Evolutionary conservation across 495 filamentous ascomycete genomes (phyloP), one percentile per base, ranked within the genome.

Genomic region (Penicillium bovifimosum): DNA sequence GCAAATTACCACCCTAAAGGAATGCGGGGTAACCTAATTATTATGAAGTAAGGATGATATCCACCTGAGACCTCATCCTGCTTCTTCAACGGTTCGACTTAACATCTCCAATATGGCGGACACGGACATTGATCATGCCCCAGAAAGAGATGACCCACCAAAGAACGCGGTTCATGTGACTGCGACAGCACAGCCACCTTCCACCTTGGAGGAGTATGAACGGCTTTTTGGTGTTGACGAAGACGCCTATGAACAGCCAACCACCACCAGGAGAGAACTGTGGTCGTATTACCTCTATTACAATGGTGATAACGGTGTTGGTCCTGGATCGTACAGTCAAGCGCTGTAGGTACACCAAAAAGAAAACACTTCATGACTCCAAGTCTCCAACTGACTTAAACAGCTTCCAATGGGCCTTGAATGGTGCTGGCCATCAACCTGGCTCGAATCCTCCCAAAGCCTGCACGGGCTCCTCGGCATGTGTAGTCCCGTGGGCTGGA

Each of bases 261-360:
- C 72, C 9, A 78, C 75, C 13, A 75, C 70, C 0, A 60, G 72
- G 24, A 73, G 61, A 48, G 75, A 78, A 47, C 57, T 78, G 1
- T 78, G 74, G 75, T 69, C 73, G 2, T 78, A 78, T 47, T 78
- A 78, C 53, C 71, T 78, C 11, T 74, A 76, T 44, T 71, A 72
- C 42, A 71, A 78, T 43, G 75, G 72, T 64, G 73, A 78, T 41
- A 76, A 77, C 55, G 75, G 75, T 10, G 73, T 78, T 20, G 75
- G 75, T 9, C 74, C 74, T 5, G 69, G 70, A 34, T 72, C 71
- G 0, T 78, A 78, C 52, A 71, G 67, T 9, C 70, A 72, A 55
- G 69, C 74, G 35, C 61, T 78, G 72, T 73, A 59, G 26, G 67
- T 52, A 31, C 38, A 13, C 32, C 32, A 17, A 13, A 9, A 27